Conservation (phyloP, 2,329 filamentous ascomycete genomes). For the Paramyrothecium roridum region DNA sequence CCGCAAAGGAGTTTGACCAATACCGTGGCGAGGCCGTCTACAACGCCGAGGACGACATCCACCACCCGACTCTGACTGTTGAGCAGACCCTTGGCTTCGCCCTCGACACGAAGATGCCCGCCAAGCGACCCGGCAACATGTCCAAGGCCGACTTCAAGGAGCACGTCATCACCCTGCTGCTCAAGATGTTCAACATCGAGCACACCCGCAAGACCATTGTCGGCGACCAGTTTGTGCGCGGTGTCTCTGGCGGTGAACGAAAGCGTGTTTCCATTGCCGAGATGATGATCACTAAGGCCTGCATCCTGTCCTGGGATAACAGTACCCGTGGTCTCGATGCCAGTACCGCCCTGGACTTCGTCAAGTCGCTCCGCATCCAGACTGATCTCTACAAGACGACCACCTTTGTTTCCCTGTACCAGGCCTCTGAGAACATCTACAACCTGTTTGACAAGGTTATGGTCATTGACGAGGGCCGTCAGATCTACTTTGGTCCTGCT, state of each 20-base stretch:
- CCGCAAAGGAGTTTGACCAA: conserved; percentile 65
- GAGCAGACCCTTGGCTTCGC: conserved; percentile 85
- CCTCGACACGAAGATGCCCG: conserved; percentile 78
- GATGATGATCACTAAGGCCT: conserved; percentile 73
- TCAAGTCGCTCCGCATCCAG: conserved; percentile 70
- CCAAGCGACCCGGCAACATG: conserved; percentile 72
- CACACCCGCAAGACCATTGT: conserved; percentile 84
- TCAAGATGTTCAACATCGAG: conserved; percentile 93
- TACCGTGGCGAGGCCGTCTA: conserved; percentile 84
- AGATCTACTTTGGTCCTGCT: conserved; percentile 72
- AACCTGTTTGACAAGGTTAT: conserved; percentile 79
- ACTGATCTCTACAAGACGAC: conserved; percentile 82
- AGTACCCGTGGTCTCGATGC: conserved; percentile 67
- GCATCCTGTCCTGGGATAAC: conserved; percentile 74
- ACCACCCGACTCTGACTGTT: conserved; percentile 82
- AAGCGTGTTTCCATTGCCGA: conserved; percentile 82
- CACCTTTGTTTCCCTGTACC: conserved; percentile 83
- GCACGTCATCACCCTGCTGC: conserved; percentile 67
- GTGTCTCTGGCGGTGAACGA: conserved; percentile 75
- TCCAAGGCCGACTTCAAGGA: conserved; percentile 73
- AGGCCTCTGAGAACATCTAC: conserved; percentile 81
- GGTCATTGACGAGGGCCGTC: conserved; percentile 71
- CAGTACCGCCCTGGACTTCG: conserved; percentile 64
- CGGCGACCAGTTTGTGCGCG: conserved; percentile 76
- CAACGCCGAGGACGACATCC: conserved; percentile 76